Conservation (phyloP, 495 filamentous ascomycete genomes). For the Penicillium goetzii region DNA sequence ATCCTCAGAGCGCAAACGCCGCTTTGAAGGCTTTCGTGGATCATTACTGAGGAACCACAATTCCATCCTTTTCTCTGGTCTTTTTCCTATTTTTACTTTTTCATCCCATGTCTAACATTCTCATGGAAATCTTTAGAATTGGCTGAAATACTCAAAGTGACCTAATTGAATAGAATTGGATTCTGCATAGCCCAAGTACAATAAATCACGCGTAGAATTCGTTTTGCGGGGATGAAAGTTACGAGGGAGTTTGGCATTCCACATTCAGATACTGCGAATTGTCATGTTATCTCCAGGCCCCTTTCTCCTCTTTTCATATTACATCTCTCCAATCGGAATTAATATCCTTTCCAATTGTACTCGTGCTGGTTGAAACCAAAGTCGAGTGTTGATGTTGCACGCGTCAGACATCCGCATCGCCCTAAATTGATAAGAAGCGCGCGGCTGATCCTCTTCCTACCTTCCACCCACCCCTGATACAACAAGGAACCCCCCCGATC, state of each 20-base stretch:
- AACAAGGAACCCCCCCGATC: conserved; percentile 16
- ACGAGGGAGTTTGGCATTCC: conserved; percentile 29
- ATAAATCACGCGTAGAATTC: conserved; percentile 18
- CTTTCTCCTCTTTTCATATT: conserved; percentile 20
- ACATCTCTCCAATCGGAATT: conserved; percentile 5
- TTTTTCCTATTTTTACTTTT: not conserved
- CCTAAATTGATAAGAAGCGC: conserved; percentile 41
- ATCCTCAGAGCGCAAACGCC: not conserved
- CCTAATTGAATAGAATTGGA: conserved; percentile 5
- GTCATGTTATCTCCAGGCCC: conserved; percentile 9
- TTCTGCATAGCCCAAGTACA: not conserved
- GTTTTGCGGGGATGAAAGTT: conserved; percentile 19
- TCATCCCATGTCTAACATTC: not conserved
- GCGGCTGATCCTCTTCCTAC: conserved; percentile 37
- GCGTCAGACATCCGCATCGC: conserved; percentile 36
- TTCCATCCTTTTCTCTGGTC: not conserved
- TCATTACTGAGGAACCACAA: not conserved
- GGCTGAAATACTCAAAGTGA: not conserved
- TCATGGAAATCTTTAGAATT: not conserved
- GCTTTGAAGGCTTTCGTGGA: not conserved
- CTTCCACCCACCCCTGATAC: conserved; percentile 35
- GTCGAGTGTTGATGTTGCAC: conserved; percentile 36
- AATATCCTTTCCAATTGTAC: conserved; percentile 8
- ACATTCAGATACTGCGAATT: conserved; percentile 11
- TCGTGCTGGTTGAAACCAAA: conserved; percentile 4